Conservation (phyloP, 2,329 filamentous ascomycete genomes). For the Exserohilum rostratum region DNA sequence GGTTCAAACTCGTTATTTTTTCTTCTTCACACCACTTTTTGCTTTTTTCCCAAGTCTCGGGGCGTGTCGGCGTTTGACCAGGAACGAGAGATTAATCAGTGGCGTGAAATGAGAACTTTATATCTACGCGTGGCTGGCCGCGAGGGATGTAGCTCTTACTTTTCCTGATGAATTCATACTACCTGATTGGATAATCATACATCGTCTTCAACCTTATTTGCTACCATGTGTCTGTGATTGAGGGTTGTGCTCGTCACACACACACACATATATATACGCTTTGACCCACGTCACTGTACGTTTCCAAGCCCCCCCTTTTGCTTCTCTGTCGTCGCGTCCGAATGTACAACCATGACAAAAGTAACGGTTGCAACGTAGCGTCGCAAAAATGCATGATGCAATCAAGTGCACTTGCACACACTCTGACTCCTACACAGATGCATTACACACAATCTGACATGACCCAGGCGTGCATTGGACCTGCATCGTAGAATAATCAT, state of each 20-base stretch:
- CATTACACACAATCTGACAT: neutral
- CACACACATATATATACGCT: neutral
- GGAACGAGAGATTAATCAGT: neutral
- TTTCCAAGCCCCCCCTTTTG: neutral
- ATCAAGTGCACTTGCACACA: neutral
- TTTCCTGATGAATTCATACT: neutral
- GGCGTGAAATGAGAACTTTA: neutral
- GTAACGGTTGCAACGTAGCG: neutral
- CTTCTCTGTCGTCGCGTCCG: neutral
- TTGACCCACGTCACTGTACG: no score
- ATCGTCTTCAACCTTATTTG: no score
- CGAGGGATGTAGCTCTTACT: constrained; percentile 1
- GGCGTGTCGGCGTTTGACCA: constrained; percentile 3
- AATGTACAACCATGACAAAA: neutral
- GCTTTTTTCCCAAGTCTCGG: neutral
- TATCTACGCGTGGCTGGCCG: constrained; percentile 1
- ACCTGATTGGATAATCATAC: neutral
- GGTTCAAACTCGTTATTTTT: neutral
- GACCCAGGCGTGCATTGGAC: constrained; percentile 3
- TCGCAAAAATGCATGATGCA: neutral
- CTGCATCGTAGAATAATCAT: constrained; percentile 5
- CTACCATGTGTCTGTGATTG: neutral
- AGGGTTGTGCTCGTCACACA: neutral
- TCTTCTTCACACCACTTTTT: neutral
- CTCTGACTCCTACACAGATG: neutral